Conservation (phyloP, 768 basidiomycete species). For the Lepiota brunneoincarnata region DNA sequence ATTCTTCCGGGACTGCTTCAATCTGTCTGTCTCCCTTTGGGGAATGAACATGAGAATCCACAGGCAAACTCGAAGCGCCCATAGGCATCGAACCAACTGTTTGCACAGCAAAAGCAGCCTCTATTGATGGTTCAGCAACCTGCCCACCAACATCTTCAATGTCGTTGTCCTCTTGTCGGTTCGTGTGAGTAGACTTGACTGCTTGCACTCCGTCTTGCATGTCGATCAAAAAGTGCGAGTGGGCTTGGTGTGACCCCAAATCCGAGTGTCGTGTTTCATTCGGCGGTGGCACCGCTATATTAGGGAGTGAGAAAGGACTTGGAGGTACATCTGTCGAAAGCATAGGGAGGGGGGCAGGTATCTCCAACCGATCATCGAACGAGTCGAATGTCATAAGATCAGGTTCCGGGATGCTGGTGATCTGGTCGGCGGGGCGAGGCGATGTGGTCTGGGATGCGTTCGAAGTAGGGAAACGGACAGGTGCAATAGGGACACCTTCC, state of each 20-base stretch:
- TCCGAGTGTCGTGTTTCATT: not conserved
- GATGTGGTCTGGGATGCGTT: not conserved
- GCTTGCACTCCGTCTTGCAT: not conserved
- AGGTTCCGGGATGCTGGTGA: constrained; percentile 5
- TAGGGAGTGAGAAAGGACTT: constrained; percentile 7
- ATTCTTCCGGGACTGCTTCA: constrained; percentile 5
- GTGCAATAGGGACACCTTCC: not conserved
- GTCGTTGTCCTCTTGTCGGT: too few species aligned
- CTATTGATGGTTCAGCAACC: too few species aligned
- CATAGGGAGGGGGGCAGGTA: not conserved
- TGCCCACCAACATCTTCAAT: too few species aligned
- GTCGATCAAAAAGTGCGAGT: constrained; percentile 1
- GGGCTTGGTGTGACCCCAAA: not conserved
- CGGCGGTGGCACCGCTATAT: not conserved
- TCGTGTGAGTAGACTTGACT: too few species aligned
- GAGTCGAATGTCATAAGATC: constrained; percentile 36
- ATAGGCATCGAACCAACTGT: too few species aligned
- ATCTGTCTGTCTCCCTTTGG: not conserved
- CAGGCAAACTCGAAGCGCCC: not conserved
- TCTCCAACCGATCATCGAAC: constrained; percentile 17
- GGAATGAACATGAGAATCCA: not conserved
- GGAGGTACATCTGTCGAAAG: not conserved
- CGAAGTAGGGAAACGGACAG: not conserved
- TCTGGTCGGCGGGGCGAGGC: constrained; percentile 8
- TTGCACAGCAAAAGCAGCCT: too few species aligned